Evolutionary conservation across 2,329 filamentous ascomycete genomes (phyloP), one percentile per base, ranked within the genome.

Genomic region (Fusarium sublunatum): DNA sequence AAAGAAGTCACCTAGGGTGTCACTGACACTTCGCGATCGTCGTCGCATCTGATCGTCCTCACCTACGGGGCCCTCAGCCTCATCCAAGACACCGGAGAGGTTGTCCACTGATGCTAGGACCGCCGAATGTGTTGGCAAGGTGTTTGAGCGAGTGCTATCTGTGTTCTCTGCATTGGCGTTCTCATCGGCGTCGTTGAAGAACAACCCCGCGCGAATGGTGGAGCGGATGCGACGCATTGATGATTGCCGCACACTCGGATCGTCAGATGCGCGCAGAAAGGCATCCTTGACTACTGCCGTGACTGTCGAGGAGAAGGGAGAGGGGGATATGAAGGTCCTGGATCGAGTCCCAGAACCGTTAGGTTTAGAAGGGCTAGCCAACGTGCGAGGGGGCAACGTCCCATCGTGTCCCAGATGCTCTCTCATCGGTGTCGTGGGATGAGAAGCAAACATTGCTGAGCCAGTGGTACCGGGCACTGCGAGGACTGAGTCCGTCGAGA

Each of bases 261-360:
- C 73, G 25, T 81, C 78, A 13, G 81, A 76, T 29, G 80, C 78
- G 10, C 82, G 76, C 2, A 85, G 76, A 28, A 86, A 77, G 10
- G 80, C 83, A 63, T 87, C 85, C 38, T 84, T 82, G 39, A 88
- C 82, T 1, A 85, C 83, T 0, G 83, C 83, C 15, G 79, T 85
- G 34, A 88, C 82, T 2, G 85, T 86, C 0, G 84, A 86, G 2
- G 84, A 86, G 31, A 87, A 78, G 0, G 85, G 85, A 0, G 85
- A 87, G 10, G 85, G 85, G 3, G 84, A 87, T 58, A 86, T 85
- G 34, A 87, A 80, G 3, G 81, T 79, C 29, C 80, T 81, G 26
- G 79, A 59, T 66, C 74, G 61, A 67, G 73, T 61, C 66, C 55
- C 54, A 25, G 52, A 47, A 28, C 71, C 61, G 19, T 45, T 50